Evolutionary conservation across 2,329 filamentous ascomycete genomes (phyloP), one percentile per base, ranked within the genome.

Genomic region (Sphaerostilbella broomeana): DNA sequence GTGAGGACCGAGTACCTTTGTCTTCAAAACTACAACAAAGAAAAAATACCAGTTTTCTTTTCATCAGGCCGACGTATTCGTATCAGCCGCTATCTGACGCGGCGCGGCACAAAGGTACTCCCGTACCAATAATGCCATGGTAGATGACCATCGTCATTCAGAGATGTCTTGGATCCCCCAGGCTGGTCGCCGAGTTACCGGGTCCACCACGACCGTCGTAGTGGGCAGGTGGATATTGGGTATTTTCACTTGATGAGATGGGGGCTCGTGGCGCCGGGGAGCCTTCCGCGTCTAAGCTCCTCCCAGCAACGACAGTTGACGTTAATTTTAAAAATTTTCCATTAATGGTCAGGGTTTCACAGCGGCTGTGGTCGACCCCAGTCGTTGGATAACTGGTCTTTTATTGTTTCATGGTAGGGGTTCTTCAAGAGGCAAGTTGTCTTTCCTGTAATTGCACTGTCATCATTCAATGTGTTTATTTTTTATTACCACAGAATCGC

Each of bases 261-360:
- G 28, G 21, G 33, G 28, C 12, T 28, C 37, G 24, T 27, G 38
- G 54, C 49, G 42, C 57, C 58, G 55, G 57, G 55, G 55, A 59
- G 50, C 17, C 50, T 58, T 58, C 56, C 57, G 56, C 46, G 35
- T 44, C 36, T 35, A 15, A 34, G 32, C 31, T 34, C 10, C 11
- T 34, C 35, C 40, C 26, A 11, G 29, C 27, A 34, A 38, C 28
- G 22, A 28, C 12, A 28, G 6, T 34, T 34, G 19, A 24, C 38
- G 44, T 47, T 58, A 56, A 59, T 58, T 55, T 58, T 45, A 55
- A 50, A 40, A 46, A 35, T 44, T 50, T 51, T 47, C 42, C 38
- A 51, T 21, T 11, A 34, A 16, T 20, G 12, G 22, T 34, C 31
- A 30, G 27, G 31, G 31, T 34, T 17, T 34, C 31, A 22, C 20